A percentile compares a stretch with the other conserved stretches of the same genome.
phyloP scores from a whole-genome alignment of 495 filamentous ascomycete species.

The Xylaria bambusicola region DNA sequence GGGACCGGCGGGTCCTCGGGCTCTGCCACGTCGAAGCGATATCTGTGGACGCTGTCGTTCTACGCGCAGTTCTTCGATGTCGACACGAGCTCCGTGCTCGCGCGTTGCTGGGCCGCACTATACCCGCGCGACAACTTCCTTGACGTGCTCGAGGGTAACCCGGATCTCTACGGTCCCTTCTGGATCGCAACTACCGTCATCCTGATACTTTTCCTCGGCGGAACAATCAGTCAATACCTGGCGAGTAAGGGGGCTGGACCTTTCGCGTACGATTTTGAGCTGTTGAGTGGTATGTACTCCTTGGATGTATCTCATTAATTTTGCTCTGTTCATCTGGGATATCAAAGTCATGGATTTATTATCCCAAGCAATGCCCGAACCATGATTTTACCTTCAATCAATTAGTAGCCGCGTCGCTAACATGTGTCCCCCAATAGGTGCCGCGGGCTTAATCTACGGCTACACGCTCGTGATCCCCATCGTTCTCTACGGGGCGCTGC shows the following conservation, averaged over 20 bases:
- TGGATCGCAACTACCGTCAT: slow-evolving; percentile 99
- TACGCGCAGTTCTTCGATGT: slow-evolving; percentile 99
- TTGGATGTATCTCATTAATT: background rate
- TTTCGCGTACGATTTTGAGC: slow-evolving; percentile 81
- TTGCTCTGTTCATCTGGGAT: no score
- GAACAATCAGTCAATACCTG: slow-evolving; percentile 90
- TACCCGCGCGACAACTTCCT: slow-evolving; percentile 93
- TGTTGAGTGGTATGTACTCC: slow-evolving; percentile 64
- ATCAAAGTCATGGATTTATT: no score
- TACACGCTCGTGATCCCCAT: slow-evolving; percentile 86
- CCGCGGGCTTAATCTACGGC: slow-evolving; percentile 88
- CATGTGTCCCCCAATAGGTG: slow-evolving; percentile 48
- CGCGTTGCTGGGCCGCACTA: slow-evolving; percentile 78
- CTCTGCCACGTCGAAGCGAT: slow-evolving; percentile 69
- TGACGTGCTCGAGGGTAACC: slow-evolving; percentile 94
- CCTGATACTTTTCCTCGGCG: slow-evolving; percentile 90
- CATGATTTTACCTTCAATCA: no score
- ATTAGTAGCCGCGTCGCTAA: no score
- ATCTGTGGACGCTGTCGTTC: slow-evolving; percentile 89
- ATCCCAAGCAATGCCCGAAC: no score
- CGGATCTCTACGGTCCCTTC: slow-evolving; percentile 91
- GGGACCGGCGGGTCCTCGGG: slow-evolving; percentile 44
- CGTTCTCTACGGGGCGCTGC: slow-evolving; percentile 82
- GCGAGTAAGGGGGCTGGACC: slow-evolving; percentile 43
- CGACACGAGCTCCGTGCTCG: slow-evolving; percentile 83